Evolutionary conservation across 2,329 filamentous ascomycete genomes (phyloP), one percentile per base, ranked within the genome.

Genomic region (Fusarium udum): DNA sequence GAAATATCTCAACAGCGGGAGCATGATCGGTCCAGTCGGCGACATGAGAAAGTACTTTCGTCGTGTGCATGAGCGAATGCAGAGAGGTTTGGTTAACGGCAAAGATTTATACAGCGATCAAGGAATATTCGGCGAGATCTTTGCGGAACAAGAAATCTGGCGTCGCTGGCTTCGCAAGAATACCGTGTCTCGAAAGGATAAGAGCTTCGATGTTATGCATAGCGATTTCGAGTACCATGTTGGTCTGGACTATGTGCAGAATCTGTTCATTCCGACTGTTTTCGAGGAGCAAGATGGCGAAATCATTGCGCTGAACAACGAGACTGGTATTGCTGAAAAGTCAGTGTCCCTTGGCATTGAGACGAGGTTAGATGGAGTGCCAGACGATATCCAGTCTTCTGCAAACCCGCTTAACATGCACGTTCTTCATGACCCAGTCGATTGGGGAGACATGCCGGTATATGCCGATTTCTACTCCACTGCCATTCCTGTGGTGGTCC

Each of bases 1-100:
- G 1, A 72, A 69, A 9, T 80, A 63, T 51, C 67, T 79, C 20
- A 81, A 80, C 39, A 77, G 75, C 31, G 79, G 79, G 3, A 72
- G 63, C 18, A 63, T 80, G 52, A 76, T 81, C 9, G 79, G 78
- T 11, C 72, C 77, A 0, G 75, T 76, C 0, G 69, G 72, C 1
- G 78, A 78, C 24, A 66, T 80, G 72, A 60, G 61, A 1, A 66
- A 61, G 5, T 76, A 77, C 42, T 69, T 78, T 24, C 72, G 72
- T 14, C 75, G 76, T 0, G 74, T 65, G 7, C 57, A 73, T 7
- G 72, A 75, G 13, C 68, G 69, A 9, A 75, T 81, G 61, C 62
- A 75, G 4, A 63, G 61, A 15, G 66, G 57, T 1, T 37, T 64
- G 9, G 57, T 57, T 1, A 60, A 63, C 0, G 64, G 72, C 0